A percentile compares a stretch with the other conserved stretches of the same genome.
phyloP scores from a whole-genome alignment of 2,329 filamentous ascomycete species.

The Trichoderma asperellum region DNA sequence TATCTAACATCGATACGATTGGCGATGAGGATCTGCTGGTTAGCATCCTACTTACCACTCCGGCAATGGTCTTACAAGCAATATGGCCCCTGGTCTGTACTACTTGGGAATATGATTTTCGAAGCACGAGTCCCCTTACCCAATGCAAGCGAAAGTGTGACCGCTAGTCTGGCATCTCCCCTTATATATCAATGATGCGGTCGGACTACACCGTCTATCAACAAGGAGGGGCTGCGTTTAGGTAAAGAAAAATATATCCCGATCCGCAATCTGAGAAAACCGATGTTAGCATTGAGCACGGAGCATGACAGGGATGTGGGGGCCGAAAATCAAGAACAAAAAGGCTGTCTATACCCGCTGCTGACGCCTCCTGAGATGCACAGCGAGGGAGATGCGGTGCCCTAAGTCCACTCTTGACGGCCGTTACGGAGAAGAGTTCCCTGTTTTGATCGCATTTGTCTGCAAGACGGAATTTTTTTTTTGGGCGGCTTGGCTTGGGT shows the following conservation, averaged over 20 bases:
- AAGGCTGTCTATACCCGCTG: slow-evolving; percentile 15
- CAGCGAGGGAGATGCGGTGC: slow-evolving; percentile 8
- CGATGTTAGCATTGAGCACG: slow-evolving; percentile 1
- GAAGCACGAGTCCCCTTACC: background rate
- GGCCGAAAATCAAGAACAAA: slow-evolving; percentile 4
- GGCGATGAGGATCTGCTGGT: background rate
- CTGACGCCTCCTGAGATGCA: slow-evolving; percentile 28
- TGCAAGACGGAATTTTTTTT: slow-evolving; percentile 13
- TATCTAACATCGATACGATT: background rate
- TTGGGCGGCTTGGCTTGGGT: slow-evolving; percentile 13
- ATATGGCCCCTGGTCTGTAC: background rate
- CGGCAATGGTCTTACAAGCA: background rate
- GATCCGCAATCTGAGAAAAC: slow-evolving; percentile 10
- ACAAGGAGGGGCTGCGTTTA: slow-evolving; percentile 4
- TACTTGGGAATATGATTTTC: background rate
- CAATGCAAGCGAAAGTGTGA: slow-evolving; percentile 17
- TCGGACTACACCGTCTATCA: slow-evolving; percentile 12
- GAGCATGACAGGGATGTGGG: slow-evolving; percentile 22
- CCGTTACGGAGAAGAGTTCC: slow-evolving; percentile 1
- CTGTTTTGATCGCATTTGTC: slow-evolving; percentile 24
- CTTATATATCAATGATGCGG: slow-evolving; percentile 4
- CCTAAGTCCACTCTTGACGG: slow-evolving; percentile 12
- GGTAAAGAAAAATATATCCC: slow-evolving; percentile 17
- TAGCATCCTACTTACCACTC: background rate
- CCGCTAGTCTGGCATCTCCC: slow-evolving; percentile 2